phyloP scores from a whole-genome alignment of 805 yeast species.

The Candida silvatica region DNA sequence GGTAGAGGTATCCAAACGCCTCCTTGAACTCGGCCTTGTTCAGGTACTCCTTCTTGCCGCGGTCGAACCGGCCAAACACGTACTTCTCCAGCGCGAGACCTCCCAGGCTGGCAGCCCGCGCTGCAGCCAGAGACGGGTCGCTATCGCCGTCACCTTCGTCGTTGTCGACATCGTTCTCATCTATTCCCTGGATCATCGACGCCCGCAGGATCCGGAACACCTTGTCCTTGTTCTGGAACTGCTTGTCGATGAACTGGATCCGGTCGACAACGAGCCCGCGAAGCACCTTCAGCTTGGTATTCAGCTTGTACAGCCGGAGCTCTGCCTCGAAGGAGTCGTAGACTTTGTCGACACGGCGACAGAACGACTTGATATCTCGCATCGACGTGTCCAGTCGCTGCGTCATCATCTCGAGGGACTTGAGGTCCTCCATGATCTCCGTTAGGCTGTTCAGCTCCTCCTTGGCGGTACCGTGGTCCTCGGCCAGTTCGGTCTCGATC shows the following conservation, averaged over 20 bases:
- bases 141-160: neutral
- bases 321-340: constrained; percentile 1
- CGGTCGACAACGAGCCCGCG: constrained; percentile 29
- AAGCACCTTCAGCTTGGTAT: constrained; percentile 28
- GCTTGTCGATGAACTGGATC: constrained; percentile 32
- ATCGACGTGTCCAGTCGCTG: constrained; percentile 13
- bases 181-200: constrained; percentile 3
- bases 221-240: constrained; percentile 20
- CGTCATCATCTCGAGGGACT: constrained; percentile 24
- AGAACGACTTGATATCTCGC: constrained; percentile 8
- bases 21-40: constrained; percentile 33
- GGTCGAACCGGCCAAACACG: constrained; percentile 32
- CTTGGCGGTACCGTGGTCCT: constrained; percentile 24
- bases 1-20: constrained; percentile 33
- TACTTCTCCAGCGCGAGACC: constrained; percentile 18
- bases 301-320: constrained; percentile 26
- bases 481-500: constrained; percentile 13
- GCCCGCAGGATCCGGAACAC: constrained; percentile 10
- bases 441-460: constrained; percentile 28
- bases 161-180: neutral
- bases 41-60: constrained; percentile 27
- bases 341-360: constrained; percentile 5
- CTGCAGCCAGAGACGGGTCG: neutral
- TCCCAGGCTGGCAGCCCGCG: constrained; percentile 1
- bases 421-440: constrained; percentile 25